Conservation (phyloP, 192 early-diverging fungal species). For the Radiomyces spectabilis region DNA sequence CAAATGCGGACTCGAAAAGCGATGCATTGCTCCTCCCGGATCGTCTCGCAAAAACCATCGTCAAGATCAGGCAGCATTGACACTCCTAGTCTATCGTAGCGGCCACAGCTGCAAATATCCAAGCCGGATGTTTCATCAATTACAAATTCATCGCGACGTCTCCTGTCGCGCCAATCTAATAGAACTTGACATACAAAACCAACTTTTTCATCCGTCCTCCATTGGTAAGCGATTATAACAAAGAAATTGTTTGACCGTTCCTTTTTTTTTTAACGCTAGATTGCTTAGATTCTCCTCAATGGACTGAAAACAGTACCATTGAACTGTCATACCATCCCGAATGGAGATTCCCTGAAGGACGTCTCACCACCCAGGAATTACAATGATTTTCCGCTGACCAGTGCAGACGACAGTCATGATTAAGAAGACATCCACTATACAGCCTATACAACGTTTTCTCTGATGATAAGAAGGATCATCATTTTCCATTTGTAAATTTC, state of each 20-base stretch:
- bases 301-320: constrained; percentile 15
- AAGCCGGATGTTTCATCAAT: constrained; percentile 29
- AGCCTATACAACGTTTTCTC: too few species aligned
- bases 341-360: constrained; percentile 18
- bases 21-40: constrained; percentile 45
- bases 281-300: constrained; percentile 11
- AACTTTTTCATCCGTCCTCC: constrained; percentile 17
- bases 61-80: constrained; percentile 48
- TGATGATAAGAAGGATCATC: too few species aligned
- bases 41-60: constrained; percentile 42
- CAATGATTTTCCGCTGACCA: too few species aligned
- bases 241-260: neutral
- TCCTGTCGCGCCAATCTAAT: constrained; percentile 30
- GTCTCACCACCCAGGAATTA: too few species aligned
- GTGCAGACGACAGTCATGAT: too few species aligned
- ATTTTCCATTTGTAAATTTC: too few species aligned
- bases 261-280: neutral
- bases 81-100: constrained; percentile 34
- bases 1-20: constrained; percentile 30
- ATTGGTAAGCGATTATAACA: constrained; percentile 13
- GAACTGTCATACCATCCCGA: constrained; percentile 20
- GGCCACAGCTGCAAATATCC: constrained; percentile 28
- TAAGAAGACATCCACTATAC: too few species aligned
- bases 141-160: constrained; percentile 41
- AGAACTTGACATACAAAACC: constrained; percentile 7